Base-by-base conservation (phyloP, 805 yeast species). In the Candida manassasensis region DNA sequence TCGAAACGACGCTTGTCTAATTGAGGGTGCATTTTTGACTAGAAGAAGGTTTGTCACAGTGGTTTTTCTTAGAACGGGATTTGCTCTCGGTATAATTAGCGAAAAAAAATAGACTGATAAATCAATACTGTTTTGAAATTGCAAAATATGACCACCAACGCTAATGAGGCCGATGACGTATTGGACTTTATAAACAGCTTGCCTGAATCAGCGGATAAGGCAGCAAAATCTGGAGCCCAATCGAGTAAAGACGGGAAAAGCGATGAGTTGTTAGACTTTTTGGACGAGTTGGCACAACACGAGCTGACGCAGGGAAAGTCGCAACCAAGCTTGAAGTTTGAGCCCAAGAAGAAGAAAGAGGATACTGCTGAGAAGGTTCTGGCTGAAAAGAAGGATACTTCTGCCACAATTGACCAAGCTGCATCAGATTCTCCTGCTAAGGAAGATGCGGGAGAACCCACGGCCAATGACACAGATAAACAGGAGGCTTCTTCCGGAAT, bases 131-230 rank as follows among this genome's bases (percentile, higher is more conserved):
- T 21, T 10, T 21, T 21, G 12, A 11, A 6, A 24, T n/a, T 24
- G 12, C 6, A n/a, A 4, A 28, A 16, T 17, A 37, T 34, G 36
- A 39, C 45, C 15, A 29, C 34, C 9, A 35, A 40, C 4, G 10
- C 17, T n/a, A 29, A 10, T 12, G 32, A 27, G 14, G 27, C 22
- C n/a, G 84, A 81, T 43, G 90, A 84, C 48, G 90, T 84, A 4
- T 68, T 84, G 36, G 90, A 84, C 43, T 85, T 85, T 52, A 69
- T 84, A 46, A 87, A 83, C 50, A 81, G 89, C 1, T 71, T 87
- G 32, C 93, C 94, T 3, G 87, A 81, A 33, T 67, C 71, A n/a
- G 27, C 11, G 47, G 43, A 26, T 4, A 11, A 9, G 10, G 19
- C 8, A 6, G 3, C 10, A 13, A 27, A 15, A 13, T 13, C 26